Conservation (phyloP, 129 eudicot species). For the Lactuca saligna region DNA sequence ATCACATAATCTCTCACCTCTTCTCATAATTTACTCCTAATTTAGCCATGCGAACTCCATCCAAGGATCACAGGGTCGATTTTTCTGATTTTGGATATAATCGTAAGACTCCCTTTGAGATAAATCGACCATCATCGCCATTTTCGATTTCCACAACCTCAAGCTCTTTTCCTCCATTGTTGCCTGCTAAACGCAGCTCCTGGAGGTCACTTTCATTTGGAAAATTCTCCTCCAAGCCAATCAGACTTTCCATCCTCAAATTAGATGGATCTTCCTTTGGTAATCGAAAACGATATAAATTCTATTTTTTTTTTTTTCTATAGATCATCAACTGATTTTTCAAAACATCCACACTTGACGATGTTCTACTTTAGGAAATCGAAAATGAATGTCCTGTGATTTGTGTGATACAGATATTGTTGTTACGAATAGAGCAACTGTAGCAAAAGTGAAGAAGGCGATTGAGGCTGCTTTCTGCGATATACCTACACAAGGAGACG, state of each 20-base stretch:
- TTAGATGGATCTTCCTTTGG: conserved; percentile 80
- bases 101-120: conserved; percentile 17
- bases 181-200: conserved; percentile 28
- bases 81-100: neutral
- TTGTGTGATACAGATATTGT: conserved; percentile 43
- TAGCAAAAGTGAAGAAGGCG: conserved; percentile 67
- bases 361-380: neutral
- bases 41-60: conserved; percentile 31
- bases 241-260: conserved; percentile 62
- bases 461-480: conserved; percentile 60
- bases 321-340: neutral
- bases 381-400: conserved; percentile 3
- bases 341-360: neutral
- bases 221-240: conserved; percentile 54
- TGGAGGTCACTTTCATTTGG: conserved; percentile 52
- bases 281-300: conserved; percentile 2
- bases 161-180: conserved; percentile 22
- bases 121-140: conserved; percentile 36
- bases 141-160: conserved; percentile 23
- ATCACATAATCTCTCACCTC: neutral
- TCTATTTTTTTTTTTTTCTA: neutral
- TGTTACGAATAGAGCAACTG: conserved; percentile 56
- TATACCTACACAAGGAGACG: conserved; percentile 56
- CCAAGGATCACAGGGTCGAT: neutral
- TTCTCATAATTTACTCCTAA: neutral